Conservation (phyloP, 768 basidiomycete species). For the Mycena crocata region DNA sequence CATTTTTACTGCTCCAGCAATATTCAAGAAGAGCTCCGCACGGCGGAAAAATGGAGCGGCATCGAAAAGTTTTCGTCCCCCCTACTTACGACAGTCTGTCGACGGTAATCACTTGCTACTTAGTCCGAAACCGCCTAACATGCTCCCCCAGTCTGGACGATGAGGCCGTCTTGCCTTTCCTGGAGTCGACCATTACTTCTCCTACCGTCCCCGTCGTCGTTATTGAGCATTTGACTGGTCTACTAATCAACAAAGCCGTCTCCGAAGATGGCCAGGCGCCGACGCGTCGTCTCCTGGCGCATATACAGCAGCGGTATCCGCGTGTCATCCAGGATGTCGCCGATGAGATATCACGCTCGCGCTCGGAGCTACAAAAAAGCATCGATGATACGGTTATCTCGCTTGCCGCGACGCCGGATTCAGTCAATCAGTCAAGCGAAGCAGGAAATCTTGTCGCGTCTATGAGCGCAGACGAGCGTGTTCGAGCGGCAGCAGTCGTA, state of each 20-base stretch:
- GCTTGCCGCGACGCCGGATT: slow-evolving; percentile 55
- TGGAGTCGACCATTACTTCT: slow-evolving; percentile 53
- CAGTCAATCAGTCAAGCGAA: slow-evolving; percentile 21
- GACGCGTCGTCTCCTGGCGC: slow-evolving; percentile 59
- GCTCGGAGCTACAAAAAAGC: slow-evolving; percentile 51
- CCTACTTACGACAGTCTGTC: slow-evolving; percentile 55
- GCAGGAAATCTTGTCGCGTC: slow-evolving; percentile 65
- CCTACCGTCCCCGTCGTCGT: slow-evolving; percentile 47
- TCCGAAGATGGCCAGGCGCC: slow-evolving; percentile 37
- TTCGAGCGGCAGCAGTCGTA: slow-evolving; percentile 70
- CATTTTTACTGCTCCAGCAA: slow-evolving; percentile 45
- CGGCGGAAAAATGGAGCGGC: slow-evolving; percentile 59
- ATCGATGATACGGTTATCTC: slow-evolving; percentile 69
- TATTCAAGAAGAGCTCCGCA: slow-evolving; percentile 60
- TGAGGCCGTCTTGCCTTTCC: slow-evolving; percentile 40
- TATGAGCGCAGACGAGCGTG: slow-evolving; percentile 68
- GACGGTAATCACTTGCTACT: slow-evolving; percentile 41
- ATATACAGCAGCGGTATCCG: slow-evolving; percentile 76
- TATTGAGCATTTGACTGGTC: slow-evolving; percentile 43
- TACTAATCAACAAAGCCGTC: slow-evolving; percentile 43
- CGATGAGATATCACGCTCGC: slow-evolving; percentile 49
- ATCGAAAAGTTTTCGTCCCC: slow-evolving; percentile 69
- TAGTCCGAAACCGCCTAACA: background rate
- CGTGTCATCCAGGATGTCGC: slow-evolving; percentile 56
- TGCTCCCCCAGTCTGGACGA: slow-evolving; percentile 46